Percentiles rank a stretch among this genome's conserved stretches.
phyloP scores from a whole-genome alignment of 192 early-diverging fungal species.

The Umbelopsis isabellina region DNA sequence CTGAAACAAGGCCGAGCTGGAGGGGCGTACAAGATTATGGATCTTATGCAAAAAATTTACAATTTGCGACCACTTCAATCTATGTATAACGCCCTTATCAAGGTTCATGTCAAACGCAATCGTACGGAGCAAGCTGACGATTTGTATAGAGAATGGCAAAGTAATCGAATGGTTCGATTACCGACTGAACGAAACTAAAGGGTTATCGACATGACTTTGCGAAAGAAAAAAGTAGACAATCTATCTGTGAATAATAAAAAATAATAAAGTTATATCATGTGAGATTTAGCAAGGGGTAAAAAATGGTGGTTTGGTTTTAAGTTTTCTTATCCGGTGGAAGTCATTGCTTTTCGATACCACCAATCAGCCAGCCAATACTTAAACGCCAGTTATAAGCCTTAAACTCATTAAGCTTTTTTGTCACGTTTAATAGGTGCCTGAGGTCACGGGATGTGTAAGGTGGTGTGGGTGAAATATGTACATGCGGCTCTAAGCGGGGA shows the following conservation, averaged over 20 bases:
- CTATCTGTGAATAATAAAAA: slow-evolving; percentile 4
- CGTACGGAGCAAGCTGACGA: slow-evolving; percentile 33
- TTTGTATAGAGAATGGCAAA: slow-evolving; percentile 28
- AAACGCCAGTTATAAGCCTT: too few species aligned
- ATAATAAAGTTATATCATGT: too few species aligned
- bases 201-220: background rate
- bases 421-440: too few species aligned
- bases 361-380: too few species aligned
- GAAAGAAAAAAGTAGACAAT: background rate
- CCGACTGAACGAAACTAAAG: background rate
- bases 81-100: slow-evolving; percentile 36
- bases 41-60: slow-evolving; percentile 34
- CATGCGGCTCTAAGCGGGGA: background rate
- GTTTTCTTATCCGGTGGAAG: background rate
- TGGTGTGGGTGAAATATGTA: background rate
- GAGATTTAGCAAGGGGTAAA: too few species aligned
- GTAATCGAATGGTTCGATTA: slow-evolving; percentile 4
- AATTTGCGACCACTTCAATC: slow-evolving; percentile 28
- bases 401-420: too few species aligned
- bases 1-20: slow-evolving; percentile 26
- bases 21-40: slow-evolving; percentile 30
- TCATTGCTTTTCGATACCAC: background rate
- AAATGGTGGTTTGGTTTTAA: background rate
- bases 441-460: too few species aligned
- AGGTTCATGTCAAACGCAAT: slow-evolving; percentile 33